These are phyloP conservation scores for Leccinum variicolor DNA, from an alignment of 768 basidiomycete species.

Conservation along the genomic window DNA sequence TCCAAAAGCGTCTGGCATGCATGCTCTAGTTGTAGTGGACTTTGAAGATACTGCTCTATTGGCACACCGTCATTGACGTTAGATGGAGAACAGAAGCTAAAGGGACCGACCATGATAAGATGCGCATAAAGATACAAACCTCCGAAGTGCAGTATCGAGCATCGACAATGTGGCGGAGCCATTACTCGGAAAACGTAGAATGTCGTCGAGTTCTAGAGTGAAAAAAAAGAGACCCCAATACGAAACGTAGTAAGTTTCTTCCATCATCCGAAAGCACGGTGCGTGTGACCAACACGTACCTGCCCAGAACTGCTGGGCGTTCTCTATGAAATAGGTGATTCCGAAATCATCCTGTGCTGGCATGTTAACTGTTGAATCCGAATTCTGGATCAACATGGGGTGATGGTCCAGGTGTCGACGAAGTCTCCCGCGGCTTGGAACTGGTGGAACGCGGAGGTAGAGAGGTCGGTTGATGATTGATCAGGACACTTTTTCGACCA, in stretches of 20 bases:
- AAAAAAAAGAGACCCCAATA: constrained; percentile 1
- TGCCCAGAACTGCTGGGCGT: constrained; percentile 87
- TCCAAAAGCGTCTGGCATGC: constrained; percentile 73
- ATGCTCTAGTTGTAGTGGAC: constrained; percentile 78
- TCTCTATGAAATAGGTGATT: constrained; percentile 79
- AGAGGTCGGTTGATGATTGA: neutral
- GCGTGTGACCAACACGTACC: constrained; percentile 45
- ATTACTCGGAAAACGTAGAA: constrained; percentile 62
- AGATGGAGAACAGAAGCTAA: constrained; percentile 1
- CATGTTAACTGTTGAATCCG: constrained; percentile 15
- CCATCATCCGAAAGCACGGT: constrained; percentile 1
- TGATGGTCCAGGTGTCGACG: constrained; percentile 4
- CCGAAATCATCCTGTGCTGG: constrained; percentile 62
- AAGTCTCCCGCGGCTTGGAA: neutral
- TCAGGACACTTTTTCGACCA: neutral
- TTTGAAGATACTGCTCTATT: constrained; percentile 81
- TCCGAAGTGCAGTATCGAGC: constrained; percentile 74
- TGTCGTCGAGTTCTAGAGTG: constrained; percentile 79
- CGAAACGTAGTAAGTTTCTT: constrained; percentile 3
- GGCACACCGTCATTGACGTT: constrained; percentile 12
- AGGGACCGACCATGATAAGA: constrained; percentile 75
- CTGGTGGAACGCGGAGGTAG: neutral
- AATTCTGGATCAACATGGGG: constrained; percentile 16
- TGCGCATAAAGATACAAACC: constrained; percentile 76
- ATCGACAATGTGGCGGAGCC: constrained; percentile 58